Percentiles rank a stretch among this genome's conserved stretches.
Evolutionary conservation across 352 stramenopile species (phyloP).

Genomic region (Phytophthora sp.): DNA sequence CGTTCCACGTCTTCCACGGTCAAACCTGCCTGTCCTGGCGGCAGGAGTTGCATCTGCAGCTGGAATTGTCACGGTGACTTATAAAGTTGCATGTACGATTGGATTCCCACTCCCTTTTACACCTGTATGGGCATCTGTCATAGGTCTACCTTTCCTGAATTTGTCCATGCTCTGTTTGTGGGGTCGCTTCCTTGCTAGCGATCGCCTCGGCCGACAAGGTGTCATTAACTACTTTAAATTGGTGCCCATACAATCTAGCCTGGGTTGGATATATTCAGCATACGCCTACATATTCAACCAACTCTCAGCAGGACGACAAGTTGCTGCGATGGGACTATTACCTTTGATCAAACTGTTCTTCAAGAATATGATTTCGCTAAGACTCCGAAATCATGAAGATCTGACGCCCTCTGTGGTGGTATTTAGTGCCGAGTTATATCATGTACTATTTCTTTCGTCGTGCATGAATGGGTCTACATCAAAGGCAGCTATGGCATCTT

Average conservation of each 20-base stretch:
- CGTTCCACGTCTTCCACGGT: not conserved
- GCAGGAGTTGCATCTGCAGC: not conserved
- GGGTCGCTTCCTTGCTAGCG: not conserved
- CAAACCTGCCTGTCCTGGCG: not conserved
- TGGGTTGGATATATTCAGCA: not conserved
- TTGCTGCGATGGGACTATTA: not conserved
- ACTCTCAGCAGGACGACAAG: not conserved
- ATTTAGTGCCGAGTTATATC: not conserved
- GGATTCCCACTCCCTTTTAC: slow-evolving; percentile 4
- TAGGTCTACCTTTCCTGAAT: not conserved
- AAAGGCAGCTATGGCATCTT: not conserved
- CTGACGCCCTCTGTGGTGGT: not conserved
- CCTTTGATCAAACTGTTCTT: not conserved
- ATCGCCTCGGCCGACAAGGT: not conserved
- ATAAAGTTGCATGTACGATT: not conserved
- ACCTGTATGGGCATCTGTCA: not conserved
- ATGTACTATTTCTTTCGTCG: not conserved
- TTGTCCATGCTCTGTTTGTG: not conserved
- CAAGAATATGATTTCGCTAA: not conserved
- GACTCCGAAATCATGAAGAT: not conserved
- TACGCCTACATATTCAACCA: not conserved
- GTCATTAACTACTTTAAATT: not conserved
- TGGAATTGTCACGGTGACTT: not conserved
- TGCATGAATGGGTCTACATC: not conserved
- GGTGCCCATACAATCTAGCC: not conserved